Conservation (phyloP, 768 basidiomycete genomes). For the Leccinum olivaceopallidum region DNA sequence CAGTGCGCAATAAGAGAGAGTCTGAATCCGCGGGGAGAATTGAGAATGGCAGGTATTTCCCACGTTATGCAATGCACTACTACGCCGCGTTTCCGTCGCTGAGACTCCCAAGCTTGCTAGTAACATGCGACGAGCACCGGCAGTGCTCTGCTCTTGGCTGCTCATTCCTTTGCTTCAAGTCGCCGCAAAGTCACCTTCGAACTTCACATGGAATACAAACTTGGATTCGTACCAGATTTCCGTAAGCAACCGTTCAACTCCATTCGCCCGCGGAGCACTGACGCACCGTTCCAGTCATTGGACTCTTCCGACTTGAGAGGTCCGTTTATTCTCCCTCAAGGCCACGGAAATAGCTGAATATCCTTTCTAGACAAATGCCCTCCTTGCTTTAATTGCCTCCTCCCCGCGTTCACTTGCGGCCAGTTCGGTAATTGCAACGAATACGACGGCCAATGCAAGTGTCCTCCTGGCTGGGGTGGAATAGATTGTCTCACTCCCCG, state of each 20-base stretch:
- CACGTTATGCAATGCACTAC: constrained; percentile 10
- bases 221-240: constrained; percentile 27
- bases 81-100: constrained; percentile 1
- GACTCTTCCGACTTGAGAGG: constrained; percentile 20
- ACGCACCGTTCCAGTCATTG: constrained; percentile 21
- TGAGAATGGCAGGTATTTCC: constrained; percentile 6
- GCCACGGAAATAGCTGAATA: neutral
- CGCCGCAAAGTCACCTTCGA: constrained; percentile 9
- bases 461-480: constrained; percentile 97
- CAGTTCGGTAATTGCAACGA: constrained; percentile 90
- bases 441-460: constrained; percentile 95
- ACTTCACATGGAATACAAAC: constrained; percentile 18
- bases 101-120: neutral
- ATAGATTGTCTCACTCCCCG: constrained; percentile 92
- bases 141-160: constrained; percentile 17
- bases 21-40: neutral
- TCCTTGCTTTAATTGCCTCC: constrained; percentile 94
- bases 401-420: constrained; percentile 90
- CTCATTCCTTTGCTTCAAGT: constrained; percentile 13
- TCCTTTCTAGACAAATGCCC: constrained; percentile 57
- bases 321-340: neutral
- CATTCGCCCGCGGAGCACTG: constrained; percentile 11
- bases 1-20: neutral
- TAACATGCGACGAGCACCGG: constrained; percentile 27
- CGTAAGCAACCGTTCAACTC: constrained; percentile 15